Base-by-base conservation (phyloP, 495 filamentous ascomycete species). In the Aspergillus coremiiformis region DNA sequence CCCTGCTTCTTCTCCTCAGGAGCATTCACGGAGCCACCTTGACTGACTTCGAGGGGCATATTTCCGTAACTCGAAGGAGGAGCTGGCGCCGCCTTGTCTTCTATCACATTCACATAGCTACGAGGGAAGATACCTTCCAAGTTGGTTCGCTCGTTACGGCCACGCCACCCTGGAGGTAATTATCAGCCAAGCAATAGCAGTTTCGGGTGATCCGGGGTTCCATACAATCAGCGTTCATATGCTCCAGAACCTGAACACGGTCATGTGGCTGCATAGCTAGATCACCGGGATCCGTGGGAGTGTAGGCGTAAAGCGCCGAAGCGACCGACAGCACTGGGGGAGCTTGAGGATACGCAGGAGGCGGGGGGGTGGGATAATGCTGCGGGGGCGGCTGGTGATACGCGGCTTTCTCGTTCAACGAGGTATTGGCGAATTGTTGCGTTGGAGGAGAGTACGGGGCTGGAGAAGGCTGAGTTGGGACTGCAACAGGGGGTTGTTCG, bases 221-320 rank as follows among this genome's bases (percentile, higher is more conserved):
- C 72, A 53, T 74, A 94, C 93, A 98, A 61, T 98, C 93, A 17
- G 81, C 82, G 59, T 96, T 97, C 82, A 94, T 89, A 69, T 96
- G 89, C 65, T 95, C 87, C 43, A 80, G 74, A 22, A 98, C 85
- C 44, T 81, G 77, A 56, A 98, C 74, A 20, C 78, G 76, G 68
- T 95, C 90, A 60, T 89, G 82, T 23, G 81, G 81, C 51, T 82
- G 75, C 57, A 98, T 78, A 1, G 78, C 78, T 48, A 91, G 74
- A 66, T 97, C 93, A 32, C 88, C 87, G 5, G 82, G 71, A 55
- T 96, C 89, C 26, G 82, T 77, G 12, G 84, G 85, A 22, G 74
- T 77, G 73, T 95, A 98, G 53, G 79, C 79, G 70, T 93, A 96
- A 6, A 95, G 75, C 4, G 92, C 93, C 17, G 81, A 77, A n/a